phyloP scores from a whole-genome alignment of 192 early-diverging fungal species.

The Backusella morwellensis region DNA sequence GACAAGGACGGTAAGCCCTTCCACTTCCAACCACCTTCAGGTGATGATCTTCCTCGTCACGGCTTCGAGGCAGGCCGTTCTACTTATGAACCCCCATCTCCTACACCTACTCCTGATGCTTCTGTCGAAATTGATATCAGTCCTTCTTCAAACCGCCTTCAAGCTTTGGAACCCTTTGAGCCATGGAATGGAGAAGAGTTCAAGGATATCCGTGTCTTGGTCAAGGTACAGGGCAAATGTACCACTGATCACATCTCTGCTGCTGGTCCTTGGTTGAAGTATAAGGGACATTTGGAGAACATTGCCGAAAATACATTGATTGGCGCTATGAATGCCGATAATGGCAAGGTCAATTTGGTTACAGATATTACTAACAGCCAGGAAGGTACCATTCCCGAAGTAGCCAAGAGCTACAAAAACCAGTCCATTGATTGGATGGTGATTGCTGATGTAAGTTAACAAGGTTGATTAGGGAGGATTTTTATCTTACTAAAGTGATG shows the following conservation, averaged over 20 bases:
- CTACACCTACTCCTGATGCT: conserved; percentile 43
- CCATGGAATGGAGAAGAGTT: conserved; percentile 84
- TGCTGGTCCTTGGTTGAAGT: conserved; percentile 97
- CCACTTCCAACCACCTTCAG: conserved; percentile 76
- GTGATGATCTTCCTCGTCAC: conserved; percentile 76
- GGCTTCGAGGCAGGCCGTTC: conserved; percentile 80
- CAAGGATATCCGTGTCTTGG: conserved; percentile 70
- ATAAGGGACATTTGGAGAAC: conserved; percentile 97
- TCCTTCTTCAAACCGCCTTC: conserved; percentile 71
- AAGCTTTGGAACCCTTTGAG: conserved; percentile 86
- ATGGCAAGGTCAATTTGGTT: conserved; percentile 83
- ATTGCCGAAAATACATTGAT: conserved; percentile 98
- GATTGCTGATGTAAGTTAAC: conserved; percentile 71
- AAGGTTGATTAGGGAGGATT: neutral
- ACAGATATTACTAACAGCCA: conserved; percentile 53
- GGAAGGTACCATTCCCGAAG: conserved; percentile 86
- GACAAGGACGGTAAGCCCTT: conserved; percentile 74
- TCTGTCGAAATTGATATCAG: conserved; percentile 56
- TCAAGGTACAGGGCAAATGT: conserved; percentile 98
- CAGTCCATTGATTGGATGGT: conserved; percentile 75
- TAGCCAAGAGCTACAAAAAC: conserved; percentile 71
- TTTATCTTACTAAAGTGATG: neutral
- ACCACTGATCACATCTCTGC: conserved; percentile 99
- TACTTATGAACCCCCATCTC: conserved; percentile 58
- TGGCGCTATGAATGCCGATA: conserved; percentile 91